Base-by-base conservation (phyloP, 352 stramenopile species). In the Phytopythium mirpurense region DNA sequence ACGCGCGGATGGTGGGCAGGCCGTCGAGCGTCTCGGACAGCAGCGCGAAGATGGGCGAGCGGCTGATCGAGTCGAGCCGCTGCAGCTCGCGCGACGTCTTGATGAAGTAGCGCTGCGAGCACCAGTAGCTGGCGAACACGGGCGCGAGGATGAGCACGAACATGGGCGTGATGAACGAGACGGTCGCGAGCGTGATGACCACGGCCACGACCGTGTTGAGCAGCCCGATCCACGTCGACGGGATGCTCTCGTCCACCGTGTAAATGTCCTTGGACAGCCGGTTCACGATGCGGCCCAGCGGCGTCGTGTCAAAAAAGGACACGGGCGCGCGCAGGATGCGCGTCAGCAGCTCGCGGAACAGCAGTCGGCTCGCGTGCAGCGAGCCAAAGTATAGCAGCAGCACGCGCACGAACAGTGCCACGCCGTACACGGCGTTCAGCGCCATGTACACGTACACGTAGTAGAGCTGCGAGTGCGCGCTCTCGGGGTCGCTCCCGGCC, bases 11-110 rank as follows among this genome's bases (percentile, higher is more conserved):
- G 8, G 90, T 98, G 9, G 88, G 60, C 7, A 98, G 75, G 15
- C 97, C 97, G 54, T 90, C 84, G 11, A 99, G 69, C 35, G 81
- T 98, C 70, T 99, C 95, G 0, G 84, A 87, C n/a, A 98, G 72
- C 57, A 98, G 67, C 2, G 88, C 82, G 66, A 98, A 99, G 26
- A 99, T 88, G 8, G 96, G 96, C 45, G 88, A 86, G 29, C 76
- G 74, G 38, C 65, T 83, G 60, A 98, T 82, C 12, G 88, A 96
- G 67, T 99, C 96, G 21, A 99, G 71, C 34, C 96, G 86, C 75
- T 98, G 96, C 7, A 98, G 68, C 58, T 98, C 95, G 32, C 81
- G 75, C 51, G 84, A 81, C 12, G 74, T 92, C 61, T 80, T 82
- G 60, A 97, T 88, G 60, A 97, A 98, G 62, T 98, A 98, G 19